Evolutionary conservation across 2,329 filamentous ascomycete species (phyloP).

Genomic region (Aspergillus ustus): DNA sequence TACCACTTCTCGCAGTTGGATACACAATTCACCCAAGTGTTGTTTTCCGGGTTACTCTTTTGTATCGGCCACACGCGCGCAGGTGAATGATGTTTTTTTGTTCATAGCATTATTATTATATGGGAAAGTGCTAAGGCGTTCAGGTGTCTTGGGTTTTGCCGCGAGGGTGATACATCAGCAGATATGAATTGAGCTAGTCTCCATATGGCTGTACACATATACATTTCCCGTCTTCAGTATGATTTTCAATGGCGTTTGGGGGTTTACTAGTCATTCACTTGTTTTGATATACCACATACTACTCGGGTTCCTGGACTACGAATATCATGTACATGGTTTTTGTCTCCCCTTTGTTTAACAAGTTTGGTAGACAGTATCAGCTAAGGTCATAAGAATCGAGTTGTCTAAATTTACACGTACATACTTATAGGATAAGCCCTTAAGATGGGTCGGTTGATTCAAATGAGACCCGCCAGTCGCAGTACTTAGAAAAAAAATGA

Average conservation of each 20-base stretch:
- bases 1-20: neutral
- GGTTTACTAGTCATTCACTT: neutral
- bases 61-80: neutral
- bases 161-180: neutral
- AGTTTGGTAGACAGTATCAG: too few species aligned
- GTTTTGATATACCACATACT: neutral
- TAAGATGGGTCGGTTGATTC: too few species aligned
- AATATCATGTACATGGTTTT: neutral
- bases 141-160: neutral
- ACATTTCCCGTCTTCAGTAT: neutral
- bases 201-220: neutral
- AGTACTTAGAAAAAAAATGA: neutral
- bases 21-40: neutral
- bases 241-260: neutral
- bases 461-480: neutral
- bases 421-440: neutral
- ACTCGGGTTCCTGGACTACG: neutral
- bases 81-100: neutral
- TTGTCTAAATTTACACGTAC: neutral
- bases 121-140: conserved; percentile 1
- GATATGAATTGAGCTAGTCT: neutral
- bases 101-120: conserved; percentile 9
- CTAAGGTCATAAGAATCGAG: neutral
- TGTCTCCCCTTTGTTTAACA: too few species aligned
- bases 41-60: neutral